Evolutionary conservation across 805 yeast genomes (phyloP).

Genomic region (Kluyveromyces lactis): DNA sequence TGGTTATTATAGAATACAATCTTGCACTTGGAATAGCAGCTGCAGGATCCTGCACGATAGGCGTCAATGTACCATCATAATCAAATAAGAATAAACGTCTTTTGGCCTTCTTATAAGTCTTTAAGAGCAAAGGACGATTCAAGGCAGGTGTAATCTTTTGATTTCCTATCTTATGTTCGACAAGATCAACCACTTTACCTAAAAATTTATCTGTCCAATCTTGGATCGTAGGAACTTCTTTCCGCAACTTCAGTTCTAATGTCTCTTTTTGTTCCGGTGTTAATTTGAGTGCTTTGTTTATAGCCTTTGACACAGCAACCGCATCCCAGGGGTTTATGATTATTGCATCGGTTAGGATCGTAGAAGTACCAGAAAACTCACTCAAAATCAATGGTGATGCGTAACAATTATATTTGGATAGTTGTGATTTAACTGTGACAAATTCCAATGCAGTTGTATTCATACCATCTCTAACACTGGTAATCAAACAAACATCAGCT

Average conservation of each 20-base stretch:
- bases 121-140: constrained; percentile 57
- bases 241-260: constrained; percentile 48
- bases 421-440: constrained; percentile 72
- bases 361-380: constrained; percentile 86
- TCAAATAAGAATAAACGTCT: constrained; percentile 83
- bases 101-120: constrained; percentile 50
- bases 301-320: constrained; percentile 81
- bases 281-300: constrained; percentile 60
- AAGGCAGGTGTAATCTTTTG: constrained; percentile 71
- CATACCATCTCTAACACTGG: constrained; percentile 93
- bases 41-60: constrained; percentile 94
- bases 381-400: constrained; percentile 74
- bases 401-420: constrained; percentile 19
- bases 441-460: constrained; percentile 91
- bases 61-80: constrained; percentile 96
- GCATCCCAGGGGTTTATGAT: constrained; percentile 97
- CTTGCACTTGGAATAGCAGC: constrained; percentile 91
- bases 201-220: constrained; percentile 68
- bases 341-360: constrained; percentile 62
- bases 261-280: constrained; percentile 35
- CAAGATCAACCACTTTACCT: constrained; percentile 33
- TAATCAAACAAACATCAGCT: constrained; percentile 84
- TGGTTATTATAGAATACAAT: constrained; percentile 49
- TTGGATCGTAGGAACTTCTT: constrained; percentile 68
- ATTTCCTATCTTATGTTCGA: constrained; percentile 35